Conservation (phyloP, 768 basidiomycete genomes). For the Dioszegia crocea region DNA sequence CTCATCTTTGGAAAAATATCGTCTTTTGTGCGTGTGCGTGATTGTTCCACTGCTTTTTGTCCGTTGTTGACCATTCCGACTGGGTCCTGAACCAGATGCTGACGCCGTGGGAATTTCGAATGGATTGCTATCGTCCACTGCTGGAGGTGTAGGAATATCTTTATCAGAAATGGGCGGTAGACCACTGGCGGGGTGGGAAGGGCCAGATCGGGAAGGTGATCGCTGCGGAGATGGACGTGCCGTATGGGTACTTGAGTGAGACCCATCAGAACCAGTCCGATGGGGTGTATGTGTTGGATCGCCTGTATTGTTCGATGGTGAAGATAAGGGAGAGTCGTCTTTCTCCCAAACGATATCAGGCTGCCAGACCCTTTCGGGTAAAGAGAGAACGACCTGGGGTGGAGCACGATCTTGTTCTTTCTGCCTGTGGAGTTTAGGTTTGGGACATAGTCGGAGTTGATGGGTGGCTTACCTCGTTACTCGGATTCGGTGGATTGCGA, state of each 20-base stretch:
- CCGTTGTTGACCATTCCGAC: conserved; percentile 6
- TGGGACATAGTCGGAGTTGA: too few relatives aligned
- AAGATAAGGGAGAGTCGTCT: conserved; percentile 24
- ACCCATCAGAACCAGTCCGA: not conserved
- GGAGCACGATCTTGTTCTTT: conserved; percentile 55
- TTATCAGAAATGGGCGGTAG: not conserved
- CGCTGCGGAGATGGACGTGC: conserved; percentile 1
- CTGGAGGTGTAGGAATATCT: conserved; percentile 7
- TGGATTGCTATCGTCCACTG: conserved; percentile 6
- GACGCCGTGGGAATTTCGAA: not conserved
- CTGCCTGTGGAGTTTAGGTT: too few relatives aligned
- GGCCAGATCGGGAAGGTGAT: not conserved
- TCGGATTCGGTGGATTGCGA: conserved; percentile 82
- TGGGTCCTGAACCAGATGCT: conserved; percentile 1
- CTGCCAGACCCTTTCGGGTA: conserved; percentile 48
- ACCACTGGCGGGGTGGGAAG: not conserved
- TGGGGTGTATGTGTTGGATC: not conserved
- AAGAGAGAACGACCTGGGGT: conserved; percentile 40
- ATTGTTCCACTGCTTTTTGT: conserved; percentile 9
- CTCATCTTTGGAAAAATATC: conserved; percentile 77
- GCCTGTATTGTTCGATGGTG: not conserved
- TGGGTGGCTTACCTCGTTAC: conserved; percentile 41
- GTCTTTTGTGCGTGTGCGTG: conserved; percentile 13
- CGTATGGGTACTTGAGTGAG: conserved; percentile 4
- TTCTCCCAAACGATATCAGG: conserved; percentile 50